Evolutionary conservation across 148 eudicot genomes (phyloP), one percentile per base, ranked within the genome.

Genomic region (Rhododendron griersonianum): DNA sequence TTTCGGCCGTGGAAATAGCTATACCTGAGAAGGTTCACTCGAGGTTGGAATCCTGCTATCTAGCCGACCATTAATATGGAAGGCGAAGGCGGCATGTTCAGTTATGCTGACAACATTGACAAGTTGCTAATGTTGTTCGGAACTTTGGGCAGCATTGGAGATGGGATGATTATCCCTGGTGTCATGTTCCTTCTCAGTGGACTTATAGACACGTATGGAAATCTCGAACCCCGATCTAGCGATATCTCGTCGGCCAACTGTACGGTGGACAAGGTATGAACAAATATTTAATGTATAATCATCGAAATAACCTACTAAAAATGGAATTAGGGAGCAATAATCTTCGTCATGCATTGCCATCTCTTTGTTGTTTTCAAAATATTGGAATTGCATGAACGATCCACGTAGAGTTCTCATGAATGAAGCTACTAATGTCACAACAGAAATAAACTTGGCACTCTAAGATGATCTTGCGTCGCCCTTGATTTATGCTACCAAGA

Each of bases 261-360:
- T 0, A 45, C 86, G 2, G 89, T 91, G 21, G 89, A 91, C 85
- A 88, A 89, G 92, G 93, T 91, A 84, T 1, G 28, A 30, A 23
- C 16, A 73, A 51, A 84, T 30, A 75, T 44, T 69, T 83, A 35
- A 8, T 8, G 7, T 63, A 63, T 45, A 45, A 6, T 45, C 48
- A 0, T 7, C 0, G 25, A 63, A 63, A 23, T 21, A 63, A 65
- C 73, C 73, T 65, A 9, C 73, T 5, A 7, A 65, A 65, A 65
- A 23, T 65, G 11, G 30, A 65, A 65, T n/a, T 65, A 23, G 7
- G 2, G 23, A 57, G 21, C 21, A 18, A 4, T 57, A 4, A 57
- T 1, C 63, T 57, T 18, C 63, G 1, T 57, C 63, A 19, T 3
- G 63, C 7, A 57, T 57, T 3, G 21, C 5, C 63, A 57, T 18